Conservation (phyloP, 2,329 filamentous ascomycete species). For the Drechslerella coelobrocha region DNA sequence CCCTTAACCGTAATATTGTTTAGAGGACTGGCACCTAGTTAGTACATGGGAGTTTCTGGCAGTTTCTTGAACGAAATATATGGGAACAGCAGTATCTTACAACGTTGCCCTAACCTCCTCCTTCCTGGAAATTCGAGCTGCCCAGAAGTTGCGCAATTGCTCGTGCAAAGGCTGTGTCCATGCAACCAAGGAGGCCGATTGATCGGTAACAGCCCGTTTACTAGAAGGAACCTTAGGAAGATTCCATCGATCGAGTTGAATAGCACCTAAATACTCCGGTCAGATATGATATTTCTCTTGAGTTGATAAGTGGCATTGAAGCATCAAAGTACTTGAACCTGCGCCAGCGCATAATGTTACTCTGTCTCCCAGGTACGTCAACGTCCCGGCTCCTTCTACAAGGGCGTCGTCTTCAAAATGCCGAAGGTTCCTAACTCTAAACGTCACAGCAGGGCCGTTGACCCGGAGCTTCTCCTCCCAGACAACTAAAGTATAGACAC, state of each 20-base stretch:
- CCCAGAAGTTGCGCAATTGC: constrained; percentile 45
- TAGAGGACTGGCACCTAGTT: constrained; percentile 12
- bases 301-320: background rate
- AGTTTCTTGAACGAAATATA: background rate
- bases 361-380: constrained; percentile 38
- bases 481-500: constrained; percentile 13
- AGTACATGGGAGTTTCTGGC: background rate
- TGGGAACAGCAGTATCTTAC: background rate
- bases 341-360: constrained; percentile 33
- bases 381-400: constrained; percentile 36
- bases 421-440: constrained; percentile 37
- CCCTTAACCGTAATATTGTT: constrained; percentile 34
- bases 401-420: constrained; percentile 36
- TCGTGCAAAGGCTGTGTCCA: constrained; percentile 48
- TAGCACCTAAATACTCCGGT: constrained; percentile 15
- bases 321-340: constrained; percentile 7
- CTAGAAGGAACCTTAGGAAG: constrained; percentile 31
- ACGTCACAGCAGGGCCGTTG: constrained; percentile 36
- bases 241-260: constrained; percentile 43
- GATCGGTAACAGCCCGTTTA: constrained; percentile 32
- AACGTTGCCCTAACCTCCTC: constrained; percentile 40
- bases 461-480: constrained; percentile 47
- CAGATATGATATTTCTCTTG: background rate
- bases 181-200: constrained; percentile 39
- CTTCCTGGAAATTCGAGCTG: constrained; percentile 29